Percentiles rank a stretch among this genome's conserved stretches.
phyloP scores from a whole-genome alignment of 2,329 filamentous ascomycete genomes.

The Apiospora saccharicola region DNA sequence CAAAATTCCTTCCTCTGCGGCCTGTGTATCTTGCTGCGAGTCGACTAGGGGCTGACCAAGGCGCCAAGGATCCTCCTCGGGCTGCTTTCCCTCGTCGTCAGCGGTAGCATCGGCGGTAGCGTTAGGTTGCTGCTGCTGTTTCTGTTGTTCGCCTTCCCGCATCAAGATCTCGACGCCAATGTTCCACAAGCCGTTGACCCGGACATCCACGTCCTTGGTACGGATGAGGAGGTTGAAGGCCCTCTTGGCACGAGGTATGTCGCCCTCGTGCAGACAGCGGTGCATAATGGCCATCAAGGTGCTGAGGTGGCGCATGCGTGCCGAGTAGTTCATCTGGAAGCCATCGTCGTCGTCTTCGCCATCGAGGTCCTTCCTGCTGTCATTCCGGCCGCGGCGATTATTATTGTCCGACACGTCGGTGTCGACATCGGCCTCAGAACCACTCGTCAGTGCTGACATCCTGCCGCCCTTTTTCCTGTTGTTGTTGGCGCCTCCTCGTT shows the following conservation, averaged over 20 bases:
- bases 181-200: constrained; percentile 77
- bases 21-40: constrained; percentile 2
- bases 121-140: background rate
- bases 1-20: constrained; percentile 25
- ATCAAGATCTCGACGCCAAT: constrained; percentile 86
- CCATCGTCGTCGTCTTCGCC: constrained; percentile 25
- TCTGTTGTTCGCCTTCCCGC: constrained; percentile 54
- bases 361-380: background rate
- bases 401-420: constrained; percentile 25
- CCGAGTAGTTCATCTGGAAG: constrained; percentile 35
- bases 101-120: background rate
- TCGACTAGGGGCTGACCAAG: background rate
- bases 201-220: constrained; percentile 69
- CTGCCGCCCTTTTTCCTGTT: constrained; percentile 28
- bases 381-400: constrained; percentile 24
- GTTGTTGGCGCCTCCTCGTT: constrained; percentile 27
- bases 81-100: background rate
- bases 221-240: constrained; percentile 78
- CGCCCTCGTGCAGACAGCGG: constrained; percentile 72
- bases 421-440: constrained; percentile 27
- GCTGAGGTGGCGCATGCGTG: constrained; percentile 65
- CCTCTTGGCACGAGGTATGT: constrained; percentile 74
- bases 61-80: background rate
- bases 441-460: constrained; percentile 25
- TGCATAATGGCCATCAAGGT: constrained; percentile 76